phyloP scores from a whole-genome alignment of 1,284 basidiomycete genomes.

The Malassezia vespertilionis region DNA sequence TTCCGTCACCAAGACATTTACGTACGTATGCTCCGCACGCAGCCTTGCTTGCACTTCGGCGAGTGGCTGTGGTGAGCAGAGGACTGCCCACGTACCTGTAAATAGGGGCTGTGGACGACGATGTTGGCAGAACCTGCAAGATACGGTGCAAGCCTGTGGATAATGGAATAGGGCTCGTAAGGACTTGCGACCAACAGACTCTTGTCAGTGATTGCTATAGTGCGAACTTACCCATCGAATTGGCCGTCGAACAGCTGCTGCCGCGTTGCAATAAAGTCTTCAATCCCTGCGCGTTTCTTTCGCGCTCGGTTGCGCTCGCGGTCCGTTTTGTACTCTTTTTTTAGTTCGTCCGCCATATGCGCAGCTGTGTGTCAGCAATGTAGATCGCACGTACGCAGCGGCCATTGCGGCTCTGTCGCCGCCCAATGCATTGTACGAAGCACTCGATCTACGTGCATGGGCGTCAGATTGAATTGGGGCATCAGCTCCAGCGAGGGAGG shows the following conservation, averaged over 20 bases:
- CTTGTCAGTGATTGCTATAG: not conserved
- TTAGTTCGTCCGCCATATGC: conserved; percentile 16
- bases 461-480: conserved; percentile 60
- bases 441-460: conserved; percentile 38
- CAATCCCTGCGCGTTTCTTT: conserved; percentile 11
- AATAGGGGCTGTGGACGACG: conserved; percentile 71
- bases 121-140: conserved; percentile 74
- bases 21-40: conserved; percentile 58
- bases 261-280: conserved; percentile 50
- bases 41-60: conserved; percentile 66
- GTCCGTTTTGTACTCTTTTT: conserved; percentile 9
- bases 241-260: conserved; percentile 74
- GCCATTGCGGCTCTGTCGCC: conserved; percentile 28
- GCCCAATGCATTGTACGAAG: conserved; percentile 34
- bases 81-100: conserved; percentile 47
- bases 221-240: conserved; percentile 26
- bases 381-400: conserved; percentile 12
- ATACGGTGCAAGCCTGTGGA: conserved; percentile 64
- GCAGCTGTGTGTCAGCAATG: not conserved
- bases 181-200: conserved; percentile 65
- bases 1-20: conserved; percentile 73
- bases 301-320: conserved; percentile 15
- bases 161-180: conserved; percentile 73
- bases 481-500: conserved; percentile 83
- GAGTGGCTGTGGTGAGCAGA: conserved; percentile 51